Evolutionary conservation across 768 basidiomycete genomes (phyloP), one percentile per base, ranked within the genome.

Genomic region (Baorangia bicolor): DNA sequence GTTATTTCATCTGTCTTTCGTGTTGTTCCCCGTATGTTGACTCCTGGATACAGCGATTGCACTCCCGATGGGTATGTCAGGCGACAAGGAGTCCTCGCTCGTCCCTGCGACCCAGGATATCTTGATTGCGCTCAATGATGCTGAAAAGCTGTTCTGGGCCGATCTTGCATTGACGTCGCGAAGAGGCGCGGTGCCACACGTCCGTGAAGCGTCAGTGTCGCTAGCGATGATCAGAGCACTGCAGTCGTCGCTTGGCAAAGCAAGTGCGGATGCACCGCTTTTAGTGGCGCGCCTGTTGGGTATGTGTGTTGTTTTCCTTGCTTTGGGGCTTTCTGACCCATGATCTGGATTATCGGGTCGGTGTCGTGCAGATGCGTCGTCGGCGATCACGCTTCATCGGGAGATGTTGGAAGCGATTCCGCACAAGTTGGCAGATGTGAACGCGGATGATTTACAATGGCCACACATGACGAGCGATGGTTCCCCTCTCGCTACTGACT

Each of bases 341-440:
- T 13, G 7, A 23, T 13, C n/a, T 4, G 20, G 18, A 30, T 14
- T 46, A 31, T 31, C 5, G 20, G 31, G 13, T 31, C 6, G 18
- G 41, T 14, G 20, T 30, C 37, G 18, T 45, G 10, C 60, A 96
- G 95, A 96, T 69, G 75, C 80, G 14, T 86, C 87, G 3, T 77
- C 86, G 0, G 82, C 90, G 5, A 81, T 94, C 42, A 93, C 92
- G 0, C 77, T 97, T 2, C 84, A 86, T 10, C 81, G 92, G 18
- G 96, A 98, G 66, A 83, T 98, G 77, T 69, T 94, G 16, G 94
- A 96, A 59, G 83, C 83, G 16, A 87, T 95, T 46, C 78, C 82
- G 1, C 72, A 83, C 64, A 97, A 97, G 67, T 83, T 89, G 55
- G 74, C 77, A 3, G 66, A 75, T 13, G 34, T 65, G 1, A 66